Evolutionary conservation across 495 filamentous ascomycete genomes (phyloP).

Genomic region (Penicillium longicatenatum): DNA sequence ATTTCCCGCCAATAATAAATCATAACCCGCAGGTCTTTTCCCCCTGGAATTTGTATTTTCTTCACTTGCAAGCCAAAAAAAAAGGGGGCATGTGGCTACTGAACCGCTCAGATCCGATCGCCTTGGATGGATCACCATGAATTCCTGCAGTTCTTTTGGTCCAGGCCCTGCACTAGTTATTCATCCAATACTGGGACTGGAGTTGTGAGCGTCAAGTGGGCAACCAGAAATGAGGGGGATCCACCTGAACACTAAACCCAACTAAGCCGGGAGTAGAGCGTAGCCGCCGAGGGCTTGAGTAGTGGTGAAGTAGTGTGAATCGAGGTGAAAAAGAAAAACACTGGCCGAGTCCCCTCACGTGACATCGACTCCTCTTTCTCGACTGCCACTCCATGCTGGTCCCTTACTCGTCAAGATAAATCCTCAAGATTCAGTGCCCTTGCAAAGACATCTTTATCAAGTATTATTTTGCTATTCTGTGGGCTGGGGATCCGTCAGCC

Average conservation of each 20-base stretch:
- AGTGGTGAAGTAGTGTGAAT: slow-evolving; percentile 5
- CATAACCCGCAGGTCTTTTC: not conserved
- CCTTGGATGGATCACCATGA: slow-evolving; percentile 17
- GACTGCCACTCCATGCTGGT: not conserved
- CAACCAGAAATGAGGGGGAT: slow-evolving; percentile 1
- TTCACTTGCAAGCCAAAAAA: slow-evolving; percentile 1
- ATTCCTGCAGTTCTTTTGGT: slow-evolving; percentile 16
- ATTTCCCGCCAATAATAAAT: slow-evolving; percentile 1
- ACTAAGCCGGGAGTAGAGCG: not conserved
- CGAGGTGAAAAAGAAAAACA: not conserved
- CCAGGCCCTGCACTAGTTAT: slow-evolving; percentile 23
- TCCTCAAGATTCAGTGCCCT: not conserved
- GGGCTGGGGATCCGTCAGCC: slow-evolving; percentile 17
- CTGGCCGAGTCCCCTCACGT: slow-evolving; percentile 16
- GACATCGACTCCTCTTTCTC: slow-evolving; percentile 32
- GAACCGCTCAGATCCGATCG: not conserved
- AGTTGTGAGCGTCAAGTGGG: not conserved
- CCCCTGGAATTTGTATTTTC: too few relatives aligned
- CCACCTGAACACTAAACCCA: slow-evolving; percentile 1
- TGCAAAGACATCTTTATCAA: slow-evolving; percentile 3
- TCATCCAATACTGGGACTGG: slow-evolving; percentile 2
- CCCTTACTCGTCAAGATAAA: not conserved
- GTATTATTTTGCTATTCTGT: slow-evolving; percentile 15
- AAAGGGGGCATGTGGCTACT: slow-evolving; percentile 6
- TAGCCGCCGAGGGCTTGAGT: slow-evolving; percentile 23